Evolutionary conservation across 2,329 filamentous ascomycete species (phyloP).

Genomic region (Calonectria leucothoes): DNA sequence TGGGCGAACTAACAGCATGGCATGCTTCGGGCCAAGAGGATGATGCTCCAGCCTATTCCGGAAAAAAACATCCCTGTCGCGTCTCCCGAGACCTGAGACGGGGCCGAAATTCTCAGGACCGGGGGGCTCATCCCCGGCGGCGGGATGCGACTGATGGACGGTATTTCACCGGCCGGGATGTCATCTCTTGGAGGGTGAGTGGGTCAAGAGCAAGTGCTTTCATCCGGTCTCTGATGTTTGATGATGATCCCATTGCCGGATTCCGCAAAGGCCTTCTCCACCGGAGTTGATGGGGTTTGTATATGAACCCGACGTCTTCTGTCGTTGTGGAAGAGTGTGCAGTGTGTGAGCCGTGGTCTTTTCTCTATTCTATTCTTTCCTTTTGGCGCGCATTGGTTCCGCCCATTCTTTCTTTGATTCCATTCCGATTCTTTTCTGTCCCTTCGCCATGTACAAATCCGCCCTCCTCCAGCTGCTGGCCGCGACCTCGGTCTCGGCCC

Average conservation of each 20-base stretch:
- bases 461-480: constrained; percentile 40
- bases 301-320: constrained; percentile 15
- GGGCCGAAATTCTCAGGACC: constrained; percentile 33
- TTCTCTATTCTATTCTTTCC: constrained; percentile 20
- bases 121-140: constrained; percentile 1
- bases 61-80: constrained; percentile 24
- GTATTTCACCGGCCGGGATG: constrained; percentile 35
- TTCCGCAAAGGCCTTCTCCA: background rate
- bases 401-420: constrained; percentile 14
- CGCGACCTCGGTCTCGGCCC: constrained; percentile 40
- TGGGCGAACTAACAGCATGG: constrained; percentile 3
- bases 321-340: no score
- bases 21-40: constrained; percentile 18
- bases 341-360: no score
- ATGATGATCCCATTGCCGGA: constrained; percentile 8
- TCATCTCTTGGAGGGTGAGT: background rate
- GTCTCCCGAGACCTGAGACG: constrained; percentile 38
- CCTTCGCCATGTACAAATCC: constrained; percentile 33
- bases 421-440: background rate
- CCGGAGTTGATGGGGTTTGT: background rate
- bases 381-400: constrained; percentile 7
- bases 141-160: constrained; percentile 33
- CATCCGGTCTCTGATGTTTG: constrained; percentile 9
- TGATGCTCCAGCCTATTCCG: constrained; percentile 2
- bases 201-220: background rate